These are phyloP conservation scores for Knoxia roxburghii DNA, from an alignment of 257 asterid genomes.

Conservation along the genomic window DNA sequence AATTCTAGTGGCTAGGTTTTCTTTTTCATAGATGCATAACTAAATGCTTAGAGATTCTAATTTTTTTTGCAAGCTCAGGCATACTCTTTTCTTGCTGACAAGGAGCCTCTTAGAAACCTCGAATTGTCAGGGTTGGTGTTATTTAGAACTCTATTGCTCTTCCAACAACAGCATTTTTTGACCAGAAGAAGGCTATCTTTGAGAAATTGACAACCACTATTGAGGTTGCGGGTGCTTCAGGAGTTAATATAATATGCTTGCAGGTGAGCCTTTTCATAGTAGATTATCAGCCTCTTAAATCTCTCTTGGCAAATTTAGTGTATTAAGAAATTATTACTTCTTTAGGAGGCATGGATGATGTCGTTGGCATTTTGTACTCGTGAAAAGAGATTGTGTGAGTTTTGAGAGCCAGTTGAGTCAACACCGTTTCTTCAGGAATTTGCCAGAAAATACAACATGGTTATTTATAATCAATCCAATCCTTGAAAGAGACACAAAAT, in stretches of 20 bases:
- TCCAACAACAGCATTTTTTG: constrained; percentile 62
- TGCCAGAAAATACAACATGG: constrained; percentile 80
- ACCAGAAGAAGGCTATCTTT: constrained; percentile 73
- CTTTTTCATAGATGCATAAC: neutral
- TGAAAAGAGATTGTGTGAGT: constrained; percentile 93
- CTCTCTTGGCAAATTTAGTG: constrained; percentile 6
- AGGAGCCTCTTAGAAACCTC: constrained; percentile 72
- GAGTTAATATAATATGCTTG: constrained; percentile 79
- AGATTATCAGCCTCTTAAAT: constrained; percentile 9
- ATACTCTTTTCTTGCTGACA: constrained; percentile 63
- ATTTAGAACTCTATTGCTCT: constrained; percentile 73
- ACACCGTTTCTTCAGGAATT: constrained; percentile 76
- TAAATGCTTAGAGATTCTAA: too few species aligned
- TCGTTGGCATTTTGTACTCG: constrained; percentile 99
- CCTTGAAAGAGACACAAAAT: constrained; percentile 91
- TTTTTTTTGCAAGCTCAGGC: constrained; percentile 40
- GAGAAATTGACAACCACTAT: constrained; percentile 64
- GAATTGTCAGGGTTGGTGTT: constrained; percentile 77
- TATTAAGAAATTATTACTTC: constrained; percentile 10
- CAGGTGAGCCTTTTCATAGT: constrained; percentile 49
- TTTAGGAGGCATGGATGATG: constrained; percentile 98
- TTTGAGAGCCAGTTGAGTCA: constrained; percentile 88
- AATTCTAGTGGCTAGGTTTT: neutral
- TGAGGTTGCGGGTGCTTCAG: constrained; percentile 85
- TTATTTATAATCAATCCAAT: constrained; percentile 77